These are phyloP conservation scores for Hirschfeldia incana DNA, from an alignment of 345 rosid species.

Conservation along the genomic window DNA sequence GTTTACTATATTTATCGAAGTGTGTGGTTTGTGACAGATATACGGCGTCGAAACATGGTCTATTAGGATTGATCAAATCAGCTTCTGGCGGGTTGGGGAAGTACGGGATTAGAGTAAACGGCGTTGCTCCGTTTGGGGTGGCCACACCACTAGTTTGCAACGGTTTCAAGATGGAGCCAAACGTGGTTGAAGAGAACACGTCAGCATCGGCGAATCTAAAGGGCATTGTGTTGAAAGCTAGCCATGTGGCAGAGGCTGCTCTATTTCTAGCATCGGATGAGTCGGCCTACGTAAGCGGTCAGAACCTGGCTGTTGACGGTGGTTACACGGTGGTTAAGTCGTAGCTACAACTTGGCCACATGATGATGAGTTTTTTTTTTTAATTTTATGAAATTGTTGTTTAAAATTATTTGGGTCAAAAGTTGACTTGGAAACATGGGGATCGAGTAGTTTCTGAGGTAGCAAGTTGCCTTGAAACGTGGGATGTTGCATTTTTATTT, in stretches of 20 bases:
- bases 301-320: slow-evolving; percentile 80
- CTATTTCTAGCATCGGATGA: slow-evolving; percentile 88
- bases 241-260: slow-evolving; percentile 81
- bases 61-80: slow-evolving; percentile 67
- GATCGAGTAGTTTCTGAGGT: slow-evolving; percentile 22
- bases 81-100: slow-evolving; percentile 77
- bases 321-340: slow-evolving; percentile 68
- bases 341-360: slow-evolving; percentile 33
- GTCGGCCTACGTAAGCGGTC: slow-evolving; percentile 80
- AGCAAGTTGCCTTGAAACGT: slow-evolving; percentile 30
- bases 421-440: slow-evolving; percentile 27
- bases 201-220: slow-evolving; percentile 54
- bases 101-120: slow-evolving; percentile 84
- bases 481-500: slow-evolving; percentile 35
- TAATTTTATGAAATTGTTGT: not conserved
- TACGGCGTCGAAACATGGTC: slow-evolving; percentile 75
- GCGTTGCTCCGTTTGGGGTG: slow-evolving; percentile 79
- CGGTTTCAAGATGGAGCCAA: slow-evolving; percentile 50
- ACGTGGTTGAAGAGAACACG: slow-evolving; percentile 28
- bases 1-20: not conserved
- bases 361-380: slow-evolving; percentile 1
- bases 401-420: slow-evolving; percentile 22
- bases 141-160: slow-evolving; percentile 76
- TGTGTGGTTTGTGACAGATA: slow-evolving; percentile 36
- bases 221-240: slow-evolving; percentile 67